A percentile compares a stretch with the other conserved stretches of the same genome.
These are phyloP conservation scores for Neurospora hispaniola DNA, from an alignment of 495 filamentous ascomycete genomes.

Conservation along the genomic window DNA sequence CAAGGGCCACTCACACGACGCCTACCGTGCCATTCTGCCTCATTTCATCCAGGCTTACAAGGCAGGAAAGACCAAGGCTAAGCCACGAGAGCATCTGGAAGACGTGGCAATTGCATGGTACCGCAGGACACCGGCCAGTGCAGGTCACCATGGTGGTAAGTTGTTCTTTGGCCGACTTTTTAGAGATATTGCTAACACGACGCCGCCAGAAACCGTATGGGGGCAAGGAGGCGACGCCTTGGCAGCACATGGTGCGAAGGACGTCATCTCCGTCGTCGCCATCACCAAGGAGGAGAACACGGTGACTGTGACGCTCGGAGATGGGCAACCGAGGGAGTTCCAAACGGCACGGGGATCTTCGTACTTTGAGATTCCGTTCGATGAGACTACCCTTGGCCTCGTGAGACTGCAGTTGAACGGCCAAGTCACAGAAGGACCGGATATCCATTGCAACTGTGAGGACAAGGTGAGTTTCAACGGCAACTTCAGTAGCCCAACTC, in stretches of 20 bases:
- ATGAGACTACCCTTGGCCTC: conserved; percentile 31
- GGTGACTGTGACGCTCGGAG: conserved; percentile 43
- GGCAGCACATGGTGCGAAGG: conserved; percentile 30
- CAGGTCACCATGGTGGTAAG: conserved; percentile 29
- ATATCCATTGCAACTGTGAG: conserved; percentile 36
- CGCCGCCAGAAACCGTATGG: conserved; percentile 28
- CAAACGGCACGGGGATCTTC: conserved; percentile 14
- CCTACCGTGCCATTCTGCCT: conserved; percentile 42
- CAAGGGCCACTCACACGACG: conserved; percentile 25
- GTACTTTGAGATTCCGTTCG: conserved; percentile 46
- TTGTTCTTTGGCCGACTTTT: conserved; percentile 20
- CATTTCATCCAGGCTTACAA: conserved; percentile 59
- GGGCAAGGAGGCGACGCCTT: conserved; percentile 32
- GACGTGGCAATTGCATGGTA: conserved; percentile 54
- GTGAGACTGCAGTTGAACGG: conserved; percentile 43
- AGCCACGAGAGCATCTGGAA: conserved; percentile 27
- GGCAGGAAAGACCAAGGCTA: conserved; percentile 30
- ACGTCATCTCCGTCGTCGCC: conserved; percentile 37
- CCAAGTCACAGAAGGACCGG: conserved; percentile 33
- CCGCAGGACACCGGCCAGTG: conserved; percentile 34
- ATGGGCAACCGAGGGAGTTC: conserved; percentile 14
- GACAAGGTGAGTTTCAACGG: conserved; percentile 33
- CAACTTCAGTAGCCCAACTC: neutral
- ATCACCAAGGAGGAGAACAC: conserved; percentile 22
- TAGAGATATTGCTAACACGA: conserved; percentile 2